phyloP scores from a whole-genome alignment of 306 rosid species.

The Rosa chinensis region DNA sequence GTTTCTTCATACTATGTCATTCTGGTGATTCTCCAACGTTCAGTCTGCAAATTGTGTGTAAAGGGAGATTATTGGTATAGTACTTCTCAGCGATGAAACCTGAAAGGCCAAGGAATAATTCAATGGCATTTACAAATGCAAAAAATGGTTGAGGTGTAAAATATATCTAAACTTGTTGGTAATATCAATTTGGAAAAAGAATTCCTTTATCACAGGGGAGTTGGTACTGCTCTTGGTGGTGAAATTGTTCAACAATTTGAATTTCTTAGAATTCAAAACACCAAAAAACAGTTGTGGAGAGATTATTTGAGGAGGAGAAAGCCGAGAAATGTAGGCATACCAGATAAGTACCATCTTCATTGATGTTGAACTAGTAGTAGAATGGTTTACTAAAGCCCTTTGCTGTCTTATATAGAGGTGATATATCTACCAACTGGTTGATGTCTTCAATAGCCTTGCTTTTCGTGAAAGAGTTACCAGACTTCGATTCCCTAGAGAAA shows the following conservation, averaged over 20 bases:
- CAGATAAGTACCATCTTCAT: no score
- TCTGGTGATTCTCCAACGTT: constrained; percentile 33
- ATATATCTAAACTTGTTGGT: constrained; percentile 9
- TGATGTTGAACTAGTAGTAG: no score
- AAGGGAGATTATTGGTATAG: not conserved
- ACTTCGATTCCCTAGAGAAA: no score
- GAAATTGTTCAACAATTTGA: constrained; percentile 21
- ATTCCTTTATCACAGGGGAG: constrained; percentile 34
- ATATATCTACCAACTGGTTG: no score
- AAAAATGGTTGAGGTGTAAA: constrained; percentile 37
- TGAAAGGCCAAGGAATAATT: constrained; percentile 37
- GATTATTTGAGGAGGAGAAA: no score
- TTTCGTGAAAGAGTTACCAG: no score
- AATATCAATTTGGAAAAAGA: constrained; percentile 14
- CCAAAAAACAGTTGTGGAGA: constrained; percentile 20
- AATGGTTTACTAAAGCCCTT: no score
- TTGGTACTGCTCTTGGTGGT: not conserved
- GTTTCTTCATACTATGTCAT: no score
- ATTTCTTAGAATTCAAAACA: constrained; percentile 29
- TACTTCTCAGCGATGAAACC: not conserved
- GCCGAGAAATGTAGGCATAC: no score
- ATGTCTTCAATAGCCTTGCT: no score
- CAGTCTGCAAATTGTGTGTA: constrained; percentile 28
- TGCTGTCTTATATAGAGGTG: no score
- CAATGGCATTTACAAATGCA: constrained; percentile 54